Evolutionary conservation across 2,329 filamentous ascomycete species (phyloP).

Genomic region (Purpureocillium lavendulum): DNA sequence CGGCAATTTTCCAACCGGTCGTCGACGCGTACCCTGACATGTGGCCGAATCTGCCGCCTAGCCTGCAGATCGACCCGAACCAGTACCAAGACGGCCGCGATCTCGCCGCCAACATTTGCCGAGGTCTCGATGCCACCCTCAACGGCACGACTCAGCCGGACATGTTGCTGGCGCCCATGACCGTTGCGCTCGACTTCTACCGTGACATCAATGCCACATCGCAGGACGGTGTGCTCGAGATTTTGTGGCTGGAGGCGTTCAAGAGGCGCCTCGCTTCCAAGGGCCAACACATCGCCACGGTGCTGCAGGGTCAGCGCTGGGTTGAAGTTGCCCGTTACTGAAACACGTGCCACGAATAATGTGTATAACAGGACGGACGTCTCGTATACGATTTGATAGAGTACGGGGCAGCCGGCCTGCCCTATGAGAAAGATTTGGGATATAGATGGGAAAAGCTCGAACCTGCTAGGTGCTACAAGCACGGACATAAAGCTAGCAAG

Average conservation of each 20-base stretch:
- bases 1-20: slow-evolving; percentile 33
- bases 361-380: not conserved
- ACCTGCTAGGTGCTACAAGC: too few relatives aligned
- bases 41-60: slow-evolving; percentile 28
- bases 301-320: slow-evolving; percentile 31
- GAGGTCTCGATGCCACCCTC: slow-evolving; percentile 39
- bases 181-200: slow-evolving; percentile 33
- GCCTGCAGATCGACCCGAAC: slow-evolving; percentile 30
- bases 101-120: slow-evolving; percentile 40
- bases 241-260: slow-evolving; percentile 40
- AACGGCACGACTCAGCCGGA: slow-evolving; percentile 36
- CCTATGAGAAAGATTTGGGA: not conserved
- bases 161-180: slow-evolving; percentile 33
- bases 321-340: slow-evolving; percentile 22
- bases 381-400: not conserved
- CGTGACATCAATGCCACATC: slow-evolving; percentile 26
- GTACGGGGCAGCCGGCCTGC: not conserved
- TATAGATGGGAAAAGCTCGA: not conserved
- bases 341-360: not conserved
- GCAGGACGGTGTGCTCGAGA: slow-evolving; percentile 34
- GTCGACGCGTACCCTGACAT: slow-evolving; percentile 29
- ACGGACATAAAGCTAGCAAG: too few relatives aligned
- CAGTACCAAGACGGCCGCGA: slow-evolving; percentile 35
- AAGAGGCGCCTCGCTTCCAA: slow-evolving; percentile 27
- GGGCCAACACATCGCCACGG: slow-evolving; percentile 30